Conservation (phyloP, 1,139 yeast genomes). For the Debaryomycetaceae sp. region DNA sequence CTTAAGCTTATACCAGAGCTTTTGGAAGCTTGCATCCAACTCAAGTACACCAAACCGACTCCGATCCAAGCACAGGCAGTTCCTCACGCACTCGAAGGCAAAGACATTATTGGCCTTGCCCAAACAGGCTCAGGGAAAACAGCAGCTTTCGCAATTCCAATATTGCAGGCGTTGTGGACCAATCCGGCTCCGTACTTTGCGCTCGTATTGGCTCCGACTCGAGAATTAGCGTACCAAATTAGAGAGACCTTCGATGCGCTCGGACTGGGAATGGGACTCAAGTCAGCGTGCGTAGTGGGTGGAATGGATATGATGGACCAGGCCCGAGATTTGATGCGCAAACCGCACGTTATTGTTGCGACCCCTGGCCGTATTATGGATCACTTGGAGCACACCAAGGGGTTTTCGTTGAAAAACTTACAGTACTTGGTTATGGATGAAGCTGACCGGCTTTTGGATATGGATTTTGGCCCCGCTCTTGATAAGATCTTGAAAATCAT, state of each 20-base stretch:
- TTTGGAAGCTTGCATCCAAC: constrained; percentile 61
- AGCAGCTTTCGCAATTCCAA: constrained; percentile 84
- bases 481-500: constrained; percentile 77
- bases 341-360: constrained; percentile 90
- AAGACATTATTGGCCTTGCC: constrained; percentile 72
- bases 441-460: constrained; percentile 88
- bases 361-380: constrained; percentile 96
- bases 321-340: constrained; percentile 83
- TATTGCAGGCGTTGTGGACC: constrained; percentile 81
- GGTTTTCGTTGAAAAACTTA: constrained; percentile 71
- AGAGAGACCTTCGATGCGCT: constrained; percentile 91
- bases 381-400: constrained; percentile 90
- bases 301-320: constrained; percentile 99
- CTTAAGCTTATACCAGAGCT: constrained; percentile 70
- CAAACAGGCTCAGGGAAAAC: constrained; percentile 84
- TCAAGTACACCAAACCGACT: constrained; percentile 63
- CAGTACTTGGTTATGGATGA: constrained; percentile 91
- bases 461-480: constrained; percentile 94
- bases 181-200: constrained; percentile 84
- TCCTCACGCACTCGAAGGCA: constrained; percentile 84
- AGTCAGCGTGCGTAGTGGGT: constrained; percentile 84
- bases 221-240: constrained; percentile 94
- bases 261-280: constrained; percentile 82
- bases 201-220: constrained; percentile 87
- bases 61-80: constrained; percentile 90